Evolutionary conservation across 495 filamentous ascomycete genomes (phyloP).

Genomic region (Tuber brumale): DNA sequence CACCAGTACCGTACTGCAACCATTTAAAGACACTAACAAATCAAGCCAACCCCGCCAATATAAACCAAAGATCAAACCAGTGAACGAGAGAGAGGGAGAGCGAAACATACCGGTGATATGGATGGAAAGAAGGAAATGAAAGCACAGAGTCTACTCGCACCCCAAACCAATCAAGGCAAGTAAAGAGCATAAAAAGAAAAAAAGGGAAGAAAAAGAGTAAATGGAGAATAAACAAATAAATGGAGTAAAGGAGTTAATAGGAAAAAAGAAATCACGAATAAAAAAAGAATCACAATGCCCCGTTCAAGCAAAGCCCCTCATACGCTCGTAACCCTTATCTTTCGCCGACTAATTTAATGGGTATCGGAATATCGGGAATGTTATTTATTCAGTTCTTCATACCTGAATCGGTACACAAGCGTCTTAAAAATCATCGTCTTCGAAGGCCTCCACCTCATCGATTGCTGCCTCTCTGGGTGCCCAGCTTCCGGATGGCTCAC

Average conservation of each 20-base stretch:
- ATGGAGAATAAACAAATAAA: background rate
- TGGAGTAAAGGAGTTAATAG: background rate
- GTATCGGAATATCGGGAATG: background rate
- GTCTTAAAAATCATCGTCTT: constrained; percentile 53
- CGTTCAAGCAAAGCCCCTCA: background rate
- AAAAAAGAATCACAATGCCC: background rate
- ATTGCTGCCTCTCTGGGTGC: constrained; percentile 63
- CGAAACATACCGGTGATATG: background rate
- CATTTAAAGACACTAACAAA: background rate
- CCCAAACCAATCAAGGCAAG: background rate
- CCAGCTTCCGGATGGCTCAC: constrained; percentile 54
- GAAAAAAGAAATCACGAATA: background rate
- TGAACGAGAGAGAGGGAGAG: background rate
- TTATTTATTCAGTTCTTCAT: background rate
- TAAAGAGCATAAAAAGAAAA: too few relatives aligned
- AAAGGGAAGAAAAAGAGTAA: background rate
- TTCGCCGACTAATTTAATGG: background rate
- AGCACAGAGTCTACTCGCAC: background rate
- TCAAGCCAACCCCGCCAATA: background rate
- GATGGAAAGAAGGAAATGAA: background rate
- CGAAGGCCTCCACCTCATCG: constrained; percentile 82
- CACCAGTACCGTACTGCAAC: background rate
- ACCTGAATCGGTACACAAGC: background rate
- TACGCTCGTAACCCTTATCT: background rate
- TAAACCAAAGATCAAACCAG: background rate